Conservation (phyloP, 768 basidiomycete species). For the Kondoa malvinella region DNA sequence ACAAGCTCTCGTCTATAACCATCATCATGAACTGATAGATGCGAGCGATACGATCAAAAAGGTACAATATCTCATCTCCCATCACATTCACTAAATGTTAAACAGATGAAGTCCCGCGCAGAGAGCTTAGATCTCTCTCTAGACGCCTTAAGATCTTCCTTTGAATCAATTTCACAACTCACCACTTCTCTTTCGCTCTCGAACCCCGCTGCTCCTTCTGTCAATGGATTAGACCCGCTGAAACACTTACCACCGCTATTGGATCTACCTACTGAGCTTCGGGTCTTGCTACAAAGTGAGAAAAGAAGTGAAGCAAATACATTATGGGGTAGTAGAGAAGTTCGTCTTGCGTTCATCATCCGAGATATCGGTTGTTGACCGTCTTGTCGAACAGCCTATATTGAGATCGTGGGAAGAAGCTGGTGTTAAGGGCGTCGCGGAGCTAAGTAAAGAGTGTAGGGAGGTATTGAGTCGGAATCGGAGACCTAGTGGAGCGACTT, state of each 20-base stretch:
- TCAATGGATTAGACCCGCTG: slow-evolving; percentile 11
- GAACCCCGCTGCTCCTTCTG: neutral
- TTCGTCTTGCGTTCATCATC: slow-evolving; percentile 2
- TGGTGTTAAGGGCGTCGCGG: slow-evolving; percentile 21
- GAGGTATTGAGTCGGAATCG: slow-evolving; percentile 16
- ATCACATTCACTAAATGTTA: slow-evolving; percentile 28
- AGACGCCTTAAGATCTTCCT: slow-evolving; percentile 42
- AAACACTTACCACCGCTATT: slow-evolving; percentile 18
- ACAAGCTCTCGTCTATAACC: slow-evolving; percentile 83
- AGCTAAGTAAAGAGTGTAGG: slow-evolving; percentile 24
- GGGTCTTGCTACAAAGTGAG: neutral
- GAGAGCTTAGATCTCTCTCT: slow-evolving; percentile 71
- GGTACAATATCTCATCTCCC: neutral
- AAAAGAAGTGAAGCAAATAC: neutral
- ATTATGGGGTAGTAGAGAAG: neutral
- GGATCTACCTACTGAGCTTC: slow-evolving; percentile 16
- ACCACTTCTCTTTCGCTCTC: slow-evolving; percentile 18
- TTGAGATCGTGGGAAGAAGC: slow-evolving; percentile 24
- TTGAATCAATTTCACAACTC: slow-evolving; percentile 23
- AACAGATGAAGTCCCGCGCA: slow-evolving; percentile 63
- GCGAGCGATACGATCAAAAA: slow-evolving; percentile 80
- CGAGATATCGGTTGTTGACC: slow-evolving; percentile 10
- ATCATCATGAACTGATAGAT: slow-evolving; percentile 85
- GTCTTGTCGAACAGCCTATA: slow-evolving; percentile 25
- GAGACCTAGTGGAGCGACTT: neutral